These are phyloP conservation scores for Plasmodium cynomolgi DNA, from an alignment of 169 alveolate genomes.

Conservation along the genomic window DNA sequence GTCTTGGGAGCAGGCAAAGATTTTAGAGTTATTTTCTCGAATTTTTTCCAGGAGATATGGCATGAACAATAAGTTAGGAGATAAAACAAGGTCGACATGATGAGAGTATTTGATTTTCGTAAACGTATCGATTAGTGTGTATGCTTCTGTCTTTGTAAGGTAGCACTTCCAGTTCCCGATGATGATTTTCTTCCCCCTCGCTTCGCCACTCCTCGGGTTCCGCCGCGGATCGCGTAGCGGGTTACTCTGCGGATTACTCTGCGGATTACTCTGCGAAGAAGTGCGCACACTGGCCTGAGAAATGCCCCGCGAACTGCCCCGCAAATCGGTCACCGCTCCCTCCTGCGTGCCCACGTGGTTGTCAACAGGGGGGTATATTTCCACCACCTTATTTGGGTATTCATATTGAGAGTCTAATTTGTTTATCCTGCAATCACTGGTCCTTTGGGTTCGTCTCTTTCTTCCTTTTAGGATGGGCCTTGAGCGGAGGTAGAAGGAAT, in stretches of 20 bases:
- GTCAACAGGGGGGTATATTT: background rate
- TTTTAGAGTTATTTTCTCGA: constrained; percentile 48
- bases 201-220: background rate
- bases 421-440: background rate
- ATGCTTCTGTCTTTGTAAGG: constrained; percentile 56
- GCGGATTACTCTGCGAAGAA: background rate
- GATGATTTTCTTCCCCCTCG: constrained; percentile 35
- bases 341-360: background rate
- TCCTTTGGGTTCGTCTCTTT: background rate
- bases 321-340: background rate
- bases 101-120: constrained; percentile 55
- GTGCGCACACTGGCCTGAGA: background rate
- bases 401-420: background rate
- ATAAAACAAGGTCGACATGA: constrained; percentile 30
- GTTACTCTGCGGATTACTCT: background rate
- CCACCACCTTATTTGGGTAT: background rate
- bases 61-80: constrained; percentile 55
- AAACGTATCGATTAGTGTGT: constrained; percentile 26
- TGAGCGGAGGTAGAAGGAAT: background rate
- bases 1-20: constrained; percentile 63
- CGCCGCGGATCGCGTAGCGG: background rate
- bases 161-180: constrained; percentile 74
- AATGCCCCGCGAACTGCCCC: background rate
- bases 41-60: constrained; percentile 58
- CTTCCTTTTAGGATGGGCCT: background rate